Evolutionary conservation across 768 basidiomycete genomes (phyloP).

Genomic region (Termitomyces sp.): DNA sequence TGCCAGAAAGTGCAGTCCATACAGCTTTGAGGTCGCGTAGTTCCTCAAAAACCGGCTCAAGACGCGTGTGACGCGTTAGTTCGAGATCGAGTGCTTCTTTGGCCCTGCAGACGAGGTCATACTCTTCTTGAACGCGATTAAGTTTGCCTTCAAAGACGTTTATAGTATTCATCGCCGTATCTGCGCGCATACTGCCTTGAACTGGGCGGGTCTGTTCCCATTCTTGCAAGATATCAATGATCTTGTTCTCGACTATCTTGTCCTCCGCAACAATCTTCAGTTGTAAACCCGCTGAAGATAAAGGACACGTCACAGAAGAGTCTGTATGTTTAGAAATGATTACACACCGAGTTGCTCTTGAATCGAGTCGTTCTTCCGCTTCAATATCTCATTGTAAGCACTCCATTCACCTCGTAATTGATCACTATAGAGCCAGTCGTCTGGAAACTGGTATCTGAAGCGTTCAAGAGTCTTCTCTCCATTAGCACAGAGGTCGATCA

Average conservation of each 20-base stretch:
- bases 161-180: constrained; percentile 94
- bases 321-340: background rate
- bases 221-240: constrained; percentile 82
- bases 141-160: constrained; percentile 92
- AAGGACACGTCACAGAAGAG: background rate
- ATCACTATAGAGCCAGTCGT: constrained; percentile 98
- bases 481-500: constrained; percentile 90
- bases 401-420: constrained; percentile 98
- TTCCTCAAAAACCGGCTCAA: constrained; percentile 94
- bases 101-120: constrained; percentile 90
- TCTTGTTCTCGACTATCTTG: constrained; percentile 95
- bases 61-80: constrained; percentile 79
- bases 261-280: constrained; percentile 99
- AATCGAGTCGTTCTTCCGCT: constrained; percentile 96
- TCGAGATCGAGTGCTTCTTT: constrained; percentile 97
- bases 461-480: constrained; percentile 97
- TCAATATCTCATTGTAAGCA: constrained; percentile 95
- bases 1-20: constrained; percentile 96
- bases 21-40: constrained; percentile 95
- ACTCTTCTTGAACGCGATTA: constrained; percentile 86
- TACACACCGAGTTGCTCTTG: constrained; percentile 91
- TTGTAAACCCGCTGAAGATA: constrained; percentile 78
- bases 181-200: constrained; percentile 93
- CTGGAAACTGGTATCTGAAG: constrained; percentile 93
- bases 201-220: constrained; percentile 97